Percentiles rank a stretch among this genome's conserved stretches.
These are phyloP conservation scores for Allomyces arbusculus DNA, from an alignment of 192 early-diverging fungal genomes.

Conservation along the genomic window DNA sequence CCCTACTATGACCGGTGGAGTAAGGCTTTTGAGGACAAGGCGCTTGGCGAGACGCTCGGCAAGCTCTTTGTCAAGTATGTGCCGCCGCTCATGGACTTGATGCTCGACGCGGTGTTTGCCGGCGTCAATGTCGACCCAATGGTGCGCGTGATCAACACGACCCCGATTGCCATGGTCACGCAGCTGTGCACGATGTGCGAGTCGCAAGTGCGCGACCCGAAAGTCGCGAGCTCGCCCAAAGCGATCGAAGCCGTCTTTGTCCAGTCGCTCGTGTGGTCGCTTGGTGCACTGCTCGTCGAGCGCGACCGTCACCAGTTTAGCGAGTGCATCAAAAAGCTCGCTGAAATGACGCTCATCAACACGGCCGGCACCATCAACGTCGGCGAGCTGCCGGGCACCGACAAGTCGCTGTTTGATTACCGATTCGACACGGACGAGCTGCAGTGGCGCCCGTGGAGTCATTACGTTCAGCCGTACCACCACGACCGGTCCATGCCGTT, in stretches of 20 bases:
- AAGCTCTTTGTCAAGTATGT: conserved; percentile 1
- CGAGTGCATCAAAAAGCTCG: conserved; percentile 33
- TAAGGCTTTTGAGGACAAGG: conserved; percentile 44
- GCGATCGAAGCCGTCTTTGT: conserved; percentile 33
- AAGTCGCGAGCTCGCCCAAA: conserved; percentile 17
- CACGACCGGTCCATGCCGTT: conserved; percentile 80
- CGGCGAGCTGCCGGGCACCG: conserved; percentile 42
- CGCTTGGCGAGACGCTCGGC: conserved; percentile 65
- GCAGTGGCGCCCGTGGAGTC: conserved; percentile 75
- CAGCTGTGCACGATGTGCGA: conserved; percentile 32
- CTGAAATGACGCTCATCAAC: conserved; percentile 46
- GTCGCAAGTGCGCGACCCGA: conserved; percentile 24
- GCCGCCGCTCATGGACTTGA: conserved; percentile 44
- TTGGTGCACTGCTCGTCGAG: conserved; percentile 30
- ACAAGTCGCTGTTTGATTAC: conserved; percentile 57
- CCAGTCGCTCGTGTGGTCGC: conserved; percentile 29
- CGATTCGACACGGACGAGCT: conserved; percentile 60
- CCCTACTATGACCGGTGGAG: conserved; percentile 73
- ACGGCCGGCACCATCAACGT: conserved; percentile 52
- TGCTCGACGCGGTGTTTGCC: conserved; percentile 48
- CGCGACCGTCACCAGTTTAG: conserved; percentile 35
- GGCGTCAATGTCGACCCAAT: conserved; percentile 45
- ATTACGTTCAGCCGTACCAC: conserved; percentile 74
- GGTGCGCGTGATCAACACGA: conserved; percentile 51
- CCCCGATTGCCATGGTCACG: conserved; percentile 21